Percentiles rank a stretch among this genome's conserved stretches.
Evolutionary conservation across 768 basidiomycete species (phyloP).

Genomic region (Xanthoconium stramineum): DNA sequence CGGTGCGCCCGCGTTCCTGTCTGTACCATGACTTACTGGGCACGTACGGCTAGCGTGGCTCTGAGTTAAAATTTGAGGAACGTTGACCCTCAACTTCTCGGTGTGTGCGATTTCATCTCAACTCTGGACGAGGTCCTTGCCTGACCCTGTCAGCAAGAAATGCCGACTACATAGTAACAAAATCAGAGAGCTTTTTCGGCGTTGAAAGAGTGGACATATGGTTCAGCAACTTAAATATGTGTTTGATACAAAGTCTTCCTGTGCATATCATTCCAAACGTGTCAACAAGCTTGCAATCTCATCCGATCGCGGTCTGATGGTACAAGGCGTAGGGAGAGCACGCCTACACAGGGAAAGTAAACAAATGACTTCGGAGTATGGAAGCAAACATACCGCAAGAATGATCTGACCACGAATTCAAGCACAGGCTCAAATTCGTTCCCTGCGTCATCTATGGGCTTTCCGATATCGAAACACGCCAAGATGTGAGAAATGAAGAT

Average conservation of each 20-base stretch:
- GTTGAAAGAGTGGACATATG: no score
- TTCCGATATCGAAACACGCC: not conserved
- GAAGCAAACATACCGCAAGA: not conserved
- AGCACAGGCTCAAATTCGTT: not conserved
- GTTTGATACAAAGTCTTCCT: no score
- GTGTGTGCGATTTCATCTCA: not conserved
- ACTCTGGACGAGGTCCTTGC: constrained; percentile 54
- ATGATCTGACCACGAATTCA: not conserved
- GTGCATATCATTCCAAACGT: not conserved
- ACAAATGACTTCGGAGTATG: no score
- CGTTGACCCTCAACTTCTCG: no score
- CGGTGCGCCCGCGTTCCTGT: no score
- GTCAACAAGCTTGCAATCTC: not conserved
- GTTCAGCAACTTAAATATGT: no score
- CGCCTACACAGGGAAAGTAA: not conserved
- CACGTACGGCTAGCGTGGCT: no score
- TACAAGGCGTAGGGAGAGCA: not conserved
- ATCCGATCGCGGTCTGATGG: not conserved
- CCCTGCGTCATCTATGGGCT: not conserved
- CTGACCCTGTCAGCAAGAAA: constrained; percentile 58
- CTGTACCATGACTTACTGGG: no score
- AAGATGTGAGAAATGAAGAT: not conserved
- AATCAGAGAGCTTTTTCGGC: no score
- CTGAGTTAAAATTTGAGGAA: no score
- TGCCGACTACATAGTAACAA: no score